Percentiles rank a stretch among this genome's conserved stretches.
These are phyloP conservation scores for Fraxinus dipetala DNA, from an alignment of 305 asterid species.

Conservation along the genomic window DNA sequence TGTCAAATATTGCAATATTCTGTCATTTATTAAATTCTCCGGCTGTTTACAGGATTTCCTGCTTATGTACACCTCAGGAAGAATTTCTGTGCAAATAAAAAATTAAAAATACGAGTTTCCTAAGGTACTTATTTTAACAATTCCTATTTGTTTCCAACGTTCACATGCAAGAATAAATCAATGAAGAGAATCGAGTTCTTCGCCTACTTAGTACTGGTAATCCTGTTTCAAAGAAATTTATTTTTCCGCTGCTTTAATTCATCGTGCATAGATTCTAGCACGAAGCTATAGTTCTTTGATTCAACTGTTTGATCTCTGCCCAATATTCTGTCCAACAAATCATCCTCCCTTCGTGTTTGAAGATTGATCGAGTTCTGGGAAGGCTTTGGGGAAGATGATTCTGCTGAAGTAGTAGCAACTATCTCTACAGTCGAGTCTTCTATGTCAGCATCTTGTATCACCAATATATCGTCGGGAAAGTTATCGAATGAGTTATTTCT, in stretches of 20 bases:
- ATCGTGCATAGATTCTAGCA: conserved; percentile 26
- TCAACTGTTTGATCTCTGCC: conserved; percentile 26
- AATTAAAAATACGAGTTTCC: not conserved
- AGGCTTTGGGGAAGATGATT: conserved; percentile 20
- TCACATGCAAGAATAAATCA: not conserved
- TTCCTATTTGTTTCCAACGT: not conserved
- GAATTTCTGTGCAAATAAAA: not conserved
- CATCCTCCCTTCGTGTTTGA: conserved; percentile 47
- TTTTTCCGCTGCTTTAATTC: conserved; percentile 19
- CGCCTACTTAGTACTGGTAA: not conserved
- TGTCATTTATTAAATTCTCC: not conserved
- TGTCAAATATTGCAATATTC: not conserved
- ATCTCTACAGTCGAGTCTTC: conserved; percentile 25
- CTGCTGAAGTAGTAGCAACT: conserved; percentile 12
- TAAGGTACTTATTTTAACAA: not conserved
- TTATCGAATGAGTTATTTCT: conserved; percentile 60
- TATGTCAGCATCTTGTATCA: conserved; percentile 30
- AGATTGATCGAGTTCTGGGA: conserved; percentile 39
- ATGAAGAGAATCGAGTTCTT: not conserved
- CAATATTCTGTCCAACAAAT: conserved; percentile 32
- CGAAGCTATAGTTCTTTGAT: not conserved
- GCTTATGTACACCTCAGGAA: not conserved
- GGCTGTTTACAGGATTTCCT: not conserved
- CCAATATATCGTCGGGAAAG: conserved; percentile 40
- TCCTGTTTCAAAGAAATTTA: not conserved